Conservation (phyloP, 306 rosid genomes). For the Inga leiocalycina region DNA sequence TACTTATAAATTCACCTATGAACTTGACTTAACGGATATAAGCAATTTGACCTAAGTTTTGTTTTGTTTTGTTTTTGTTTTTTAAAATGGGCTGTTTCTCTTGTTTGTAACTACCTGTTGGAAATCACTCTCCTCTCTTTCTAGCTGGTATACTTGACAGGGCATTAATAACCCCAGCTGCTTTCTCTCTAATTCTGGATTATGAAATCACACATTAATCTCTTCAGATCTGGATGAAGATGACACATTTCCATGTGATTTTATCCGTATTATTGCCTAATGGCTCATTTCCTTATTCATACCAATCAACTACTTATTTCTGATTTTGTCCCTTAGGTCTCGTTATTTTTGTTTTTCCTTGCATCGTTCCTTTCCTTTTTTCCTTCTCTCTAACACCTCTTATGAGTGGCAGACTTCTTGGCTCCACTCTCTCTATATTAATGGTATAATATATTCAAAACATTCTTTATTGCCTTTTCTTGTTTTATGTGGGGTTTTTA, state of each 20-base stretch:
- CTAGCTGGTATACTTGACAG: neutral
- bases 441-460: neutral
- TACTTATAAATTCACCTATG: no score
- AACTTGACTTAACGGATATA: no score
- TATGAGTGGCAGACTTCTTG: neutral
- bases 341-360: neutral
- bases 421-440: neutral
- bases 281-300: neutral
- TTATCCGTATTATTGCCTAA: neutral
- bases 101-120: neutral
- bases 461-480: neutral
- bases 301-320: neutral
- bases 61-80: no score
- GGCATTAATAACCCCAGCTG: neutral
- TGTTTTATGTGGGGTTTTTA: neutral
- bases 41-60: no score
- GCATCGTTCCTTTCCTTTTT: neutral
- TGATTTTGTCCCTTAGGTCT: neutral
- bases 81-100: conserved; percentile 8
- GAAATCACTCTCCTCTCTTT: neutral
- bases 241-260: neutral
- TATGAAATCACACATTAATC: neutral
- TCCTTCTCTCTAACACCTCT: neutral
- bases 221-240: neutral
- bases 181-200: neutral